phyloP scores from a whole-genome alignment of 345 rosid species.

The Physaria fendleri region DNA sequence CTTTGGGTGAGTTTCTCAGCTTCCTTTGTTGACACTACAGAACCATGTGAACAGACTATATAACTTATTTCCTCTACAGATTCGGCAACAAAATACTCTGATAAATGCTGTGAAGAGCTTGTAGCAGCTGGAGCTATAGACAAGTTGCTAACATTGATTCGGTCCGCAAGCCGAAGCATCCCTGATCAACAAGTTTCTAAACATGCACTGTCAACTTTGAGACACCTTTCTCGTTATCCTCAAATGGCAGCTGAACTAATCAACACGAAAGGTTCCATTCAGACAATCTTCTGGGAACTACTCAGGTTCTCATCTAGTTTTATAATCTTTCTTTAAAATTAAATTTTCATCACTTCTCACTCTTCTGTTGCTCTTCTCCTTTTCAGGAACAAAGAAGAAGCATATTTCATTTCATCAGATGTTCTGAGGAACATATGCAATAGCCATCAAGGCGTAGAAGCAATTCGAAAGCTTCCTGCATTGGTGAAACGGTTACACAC shows the following conservation, averaged over 20 bases:
- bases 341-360: neutral
- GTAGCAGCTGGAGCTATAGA: slow-evolving; percentile 81
- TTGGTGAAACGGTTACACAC: slow-evolving; percentile 55
- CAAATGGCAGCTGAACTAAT: slow-evolving; percentile 58
- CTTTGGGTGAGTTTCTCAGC: slow-evolving; percentile 46
- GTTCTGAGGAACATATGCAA: slow-evolving; percentile 62
- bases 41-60: neutral
- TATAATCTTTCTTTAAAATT: neutral
- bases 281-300: slow-evolving; percentile 59
- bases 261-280: slow-evolving; percentile 45
- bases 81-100: slow-evolving; percentile 64
- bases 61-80: slow-evolving; percentile 39
- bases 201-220: slow-evolving; percentile 71
- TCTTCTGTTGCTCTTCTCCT: neutral
- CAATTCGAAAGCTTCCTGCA: slow-evolving; percentile 47
- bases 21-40: neutral
- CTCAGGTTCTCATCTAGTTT: slow-evolving; percentile 41
- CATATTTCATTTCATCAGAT: slow-evolving; percentile 64
- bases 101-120: slow-evolving; percentile 77
- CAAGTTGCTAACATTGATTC: slow-evolving; percentile 53
- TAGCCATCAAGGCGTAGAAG: slow-evolving; percentile 41
- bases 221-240: slow-evolving; percentile 61
- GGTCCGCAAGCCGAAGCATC: slow-evolving; percentile 71
- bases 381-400: slow-evolving; percentile 88
- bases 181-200: slow-evolving; percentile 86